These are phyloP conservation scores for Polyplosphaeria fusca DNA, from an alignment of 495 filamentous ascomycete genomes.

Conservation along the genomic window DNA sequence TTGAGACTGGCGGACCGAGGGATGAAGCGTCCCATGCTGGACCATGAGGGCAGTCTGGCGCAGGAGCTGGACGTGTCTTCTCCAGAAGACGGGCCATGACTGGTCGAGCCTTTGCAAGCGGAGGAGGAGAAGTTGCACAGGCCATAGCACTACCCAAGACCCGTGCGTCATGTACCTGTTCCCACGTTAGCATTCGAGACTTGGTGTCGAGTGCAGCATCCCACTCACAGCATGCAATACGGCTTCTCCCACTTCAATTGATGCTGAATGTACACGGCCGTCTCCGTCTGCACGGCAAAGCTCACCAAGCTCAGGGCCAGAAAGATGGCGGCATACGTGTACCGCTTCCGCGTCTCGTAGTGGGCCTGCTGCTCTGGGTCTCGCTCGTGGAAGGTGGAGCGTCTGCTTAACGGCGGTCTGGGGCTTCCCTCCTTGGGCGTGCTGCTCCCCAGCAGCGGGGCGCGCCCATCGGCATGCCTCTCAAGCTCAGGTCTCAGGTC, in stretches of 20 bases:
- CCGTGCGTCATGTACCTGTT: conserved; percentile 86
- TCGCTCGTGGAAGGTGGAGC: conserved; percentile 59
- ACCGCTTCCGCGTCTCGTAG: conserved; percentile 68
- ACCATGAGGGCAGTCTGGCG: conserved; percentile 86
- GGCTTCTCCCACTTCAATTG: conserved; percentile 89
- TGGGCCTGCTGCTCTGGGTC: conserved; percentile 58
- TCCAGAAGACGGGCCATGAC: conserved; percentile 86
- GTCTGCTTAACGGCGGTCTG: conserved; percentile 40
- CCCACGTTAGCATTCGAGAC: background rate
- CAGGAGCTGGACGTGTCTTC: conserved; percentile 68
- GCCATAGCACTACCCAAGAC: conserved; percentile 88
- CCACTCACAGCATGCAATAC: conserved; percentile 95
- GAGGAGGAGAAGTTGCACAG: conserved; percentile 74
- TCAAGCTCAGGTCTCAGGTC: conserved; percentile 24
- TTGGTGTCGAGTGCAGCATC: background rate
- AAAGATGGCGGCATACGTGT: conserved; percentile 81
- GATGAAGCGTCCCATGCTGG: conserved; percentile 61
- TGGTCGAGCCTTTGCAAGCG: conserved; percentile 66
- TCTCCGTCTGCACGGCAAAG: conserved; percentile 90
- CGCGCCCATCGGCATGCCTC: conserved; percentile 4
- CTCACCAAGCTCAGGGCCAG: conserved; percentile 72
- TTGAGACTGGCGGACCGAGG: conserved; percentile 47
- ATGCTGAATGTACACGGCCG: conserved; percentile 88
- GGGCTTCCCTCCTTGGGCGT: conserved; percentile 6
- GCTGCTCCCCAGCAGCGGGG: conserved; percentile 23